Percentiles rank a stretch among this genome's conserved stretches.
These are phyloP conservation scores for Pythium aquatile DNA, from an alignment of 352 stramenopile genomes.

Conservation along the genomic window DNA sequence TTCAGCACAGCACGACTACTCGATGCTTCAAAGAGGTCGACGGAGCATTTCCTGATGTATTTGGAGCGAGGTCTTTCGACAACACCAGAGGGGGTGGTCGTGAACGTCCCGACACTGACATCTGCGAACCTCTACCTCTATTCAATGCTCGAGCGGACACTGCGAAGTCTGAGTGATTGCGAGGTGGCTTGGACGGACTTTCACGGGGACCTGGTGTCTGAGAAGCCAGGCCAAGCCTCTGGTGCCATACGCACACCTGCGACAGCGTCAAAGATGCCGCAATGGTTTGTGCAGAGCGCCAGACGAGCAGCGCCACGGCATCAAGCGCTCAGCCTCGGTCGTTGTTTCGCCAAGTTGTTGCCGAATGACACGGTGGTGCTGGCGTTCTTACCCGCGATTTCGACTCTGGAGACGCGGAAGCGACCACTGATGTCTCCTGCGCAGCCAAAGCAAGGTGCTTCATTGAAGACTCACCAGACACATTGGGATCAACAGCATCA, in stretches of 20 bases:
- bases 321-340: slow-evolving; percentile 53
- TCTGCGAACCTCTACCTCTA: slow-evolving; percentile 80
- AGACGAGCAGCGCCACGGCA: neutral
- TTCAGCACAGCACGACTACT: slow-evolving; percentile 83
- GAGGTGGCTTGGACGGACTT: slow-evolving; percentile 83
- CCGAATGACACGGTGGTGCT: slow-evolving; percentile 69
- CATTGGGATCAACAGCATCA: slow-evolving; percentile 22
- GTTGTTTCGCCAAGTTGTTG: slow-evolving; percentile 86
- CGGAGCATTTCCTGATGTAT: slow-evolving; percentile 87
- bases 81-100: slow-evolving; percentile 3
- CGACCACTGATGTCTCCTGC: slow-evolving; percentile 13
- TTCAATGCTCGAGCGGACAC: slow-evolving; percentile 82
- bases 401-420: slow-evolving; percentile 54
- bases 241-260: neutral
- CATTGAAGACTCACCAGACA: neutral
- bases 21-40: slow-evolving; percentile 56
- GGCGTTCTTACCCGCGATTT: slow-evolving; percentile 73
- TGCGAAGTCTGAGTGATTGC: slow-evolving; percentile 77
- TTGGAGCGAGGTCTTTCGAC: slow-evolving; percentile 36
- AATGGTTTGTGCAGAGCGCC: slow-evolving; percentile 65
- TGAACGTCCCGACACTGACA: slow-evolving; percentile 31
- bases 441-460: neutral
- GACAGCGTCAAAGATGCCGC: slow-evolving; percentile 58
- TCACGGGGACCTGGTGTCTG: slow-evolving; percentile 11
- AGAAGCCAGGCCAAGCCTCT: neutral